These are phyloP conservation scores for Murraya paniculata DNA, from an alignment of 345 rosid species.

Conservation along the genomic window DNA sequence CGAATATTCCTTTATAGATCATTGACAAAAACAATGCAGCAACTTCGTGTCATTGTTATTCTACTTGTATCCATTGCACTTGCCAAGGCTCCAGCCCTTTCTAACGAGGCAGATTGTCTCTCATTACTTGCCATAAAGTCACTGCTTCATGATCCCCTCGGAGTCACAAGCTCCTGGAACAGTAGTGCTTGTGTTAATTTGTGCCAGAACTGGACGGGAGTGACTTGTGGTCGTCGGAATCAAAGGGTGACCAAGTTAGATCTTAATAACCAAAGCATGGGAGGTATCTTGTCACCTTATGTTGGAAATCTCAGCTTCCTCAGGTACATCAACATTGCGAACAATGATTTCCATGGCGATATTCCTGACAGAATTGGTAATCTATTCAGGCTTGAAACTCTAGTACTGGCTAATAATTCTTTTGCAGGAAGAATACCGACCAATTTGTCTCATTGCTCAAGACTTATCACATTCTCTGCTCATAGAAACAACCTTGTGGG, in stretches of 20 bases:
- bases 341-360: conserved; percentile 1
- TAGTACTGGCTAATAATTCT: not conserved
- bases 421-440: conserved; percentile 15
- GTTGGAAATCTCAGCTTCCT: too few relatives aligned
- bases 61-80: too few relatives aligned
- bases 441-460: conserved; percentile 15
- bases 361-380: conserved; percentile 15
- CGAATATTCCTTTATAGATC: too few relatives aligned
- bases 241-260: conserved; percentile 9
- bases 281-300: not conserved
- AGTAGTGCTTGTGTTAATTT: not conserved
- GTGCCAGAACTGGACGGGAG: conserved; percentile 12
- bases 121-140: not conserved
- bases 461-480: not conserved
- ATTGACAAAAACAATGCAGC: too few relatives aligned
- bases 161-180: not conserved
- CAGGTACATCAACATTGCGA: not conserved
- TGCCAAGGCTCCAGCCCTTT: too few relatives aligned
- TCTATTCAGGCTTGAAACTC: not conserved
- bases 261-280: not conserved
- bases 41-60: too few relatives aligned
- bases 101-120: too few relatives aligned
- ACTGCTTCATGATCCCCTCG: too few relatives aligned
- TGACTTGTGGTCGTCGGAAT: conserved; percentile 16
- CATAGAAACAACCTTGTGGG: not conserved